These are phyloP conservation scores for Euryodendron excelsum DNA, from an alignment of 148 eudicot species.

Conservation along the genomic window DNA sequence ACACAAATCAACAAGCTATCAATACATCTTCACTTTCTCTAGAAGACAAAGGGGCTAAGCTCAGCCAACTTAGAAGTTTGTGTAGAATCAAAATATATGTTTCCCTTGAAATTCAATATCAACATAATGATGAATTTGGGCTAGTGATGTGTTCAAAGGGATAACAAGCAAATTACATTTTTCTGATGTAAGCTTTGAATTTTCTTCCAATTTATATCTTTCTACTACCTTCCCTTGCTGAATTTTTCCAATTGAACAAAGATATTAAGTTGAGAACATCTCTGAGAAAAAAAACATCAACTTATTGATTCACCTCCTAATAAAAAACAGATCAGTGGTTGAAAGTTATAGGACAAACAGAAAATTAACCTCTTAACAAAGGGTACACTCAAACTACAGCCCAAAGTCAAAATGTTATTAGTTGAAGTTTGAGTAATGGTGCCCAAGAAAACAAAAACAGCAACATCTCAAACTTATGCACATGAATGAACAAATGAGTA, in stretches of 20 bases:
- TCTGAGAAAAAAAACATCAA: background rate
- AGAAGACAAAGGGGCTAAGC: slow-evolving; percentile 4
- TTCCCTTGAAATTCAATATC: background rate
- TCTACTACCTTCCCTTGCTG: background rate
- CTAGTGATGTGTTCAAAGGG: background rate
- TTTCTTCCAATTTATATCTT: background rate
- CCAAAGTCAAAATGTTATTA: background rate
- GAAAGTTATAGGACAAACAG: background rate
- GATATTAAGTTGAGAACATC: background rate
- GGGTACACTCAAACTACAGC: background rate
- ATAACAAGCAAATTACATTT: background rate
- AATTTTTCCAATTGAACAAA: background rate
- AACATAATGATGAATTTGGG: background rate
- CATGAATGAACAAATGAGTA: background rate
- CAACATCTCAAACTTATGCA: background rate
- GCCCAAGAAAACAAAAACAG: background rate
- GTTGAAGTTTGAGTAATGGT: background rate
- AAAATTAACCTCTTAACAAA: background rate
- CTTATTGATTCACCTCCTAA: background rate
- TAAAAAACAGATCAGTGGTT: background rate
- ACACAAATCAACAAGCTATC: background rate
- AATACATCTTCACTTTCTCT: background rate
- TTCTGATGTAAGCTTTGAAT: background rate
- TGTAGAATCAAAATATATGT: background rate
- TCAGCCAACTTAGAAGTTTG: background rate